Percentiles rank a stretch among this genome's conserved stretches.
Conservation (phyloP, 2,329 filamentous ascomycete species). For the Stachybotrys chartarum region DNA sequence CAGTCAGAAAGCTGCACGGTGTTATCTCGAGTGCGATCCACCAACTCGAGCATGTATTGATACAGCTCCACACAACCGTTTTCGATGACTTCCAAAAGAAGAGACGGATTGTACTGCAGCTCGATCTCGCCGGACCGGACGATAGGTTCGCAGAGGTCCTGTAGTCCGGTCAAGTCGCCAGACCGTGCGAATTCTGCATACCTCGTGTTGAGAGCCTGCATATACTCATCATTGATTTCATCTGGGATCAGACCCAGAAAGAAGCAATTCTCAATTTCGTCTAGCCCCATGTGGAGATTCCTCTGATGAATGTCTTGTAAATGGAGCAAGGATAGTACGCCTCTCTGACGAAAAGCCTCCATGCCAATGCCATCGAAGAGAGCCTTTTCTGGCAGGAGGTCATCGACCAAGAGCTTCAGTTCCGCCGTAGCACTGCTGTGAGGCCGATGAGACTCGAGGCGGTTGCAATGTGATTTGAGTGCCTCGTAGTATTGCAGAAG, state of each 20-base stretch:
- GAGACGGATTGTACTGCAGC: slow-evolving; percentile 11
- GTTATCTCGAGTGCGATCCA: slow-evolving; percentile 14
- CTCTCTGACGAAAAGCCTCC: slow-evolving; percentile 9
- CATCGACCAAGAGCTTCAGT: slow-evolving; percentile 16
- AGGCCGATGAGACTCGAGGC: slow-evolving; percentile 4
- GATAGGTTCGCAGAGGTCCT: slow-evolving; percentile 19
- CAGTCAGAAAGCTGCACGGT: slow-evolving; percentile 3
- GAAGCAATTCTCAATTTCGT: slow-evolving; percentile 19
- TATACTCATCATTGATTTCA: slow-evolving; percentile 6
- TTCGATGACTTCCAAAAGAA: slow-evolving; percentile 18
- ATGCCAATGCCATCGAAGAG: slow-evolving; percentile 18
- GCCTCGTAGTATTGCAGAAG: slow-evolving; percentile 15
- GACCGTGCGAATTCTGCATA: slow-evolving; percentile 15
- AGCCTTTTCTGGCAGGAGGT: slow-evolving; percentile 16
- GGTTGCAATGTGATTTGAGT: slow-evolving; percentile 11
- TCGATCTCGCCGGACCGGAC: slow-evolving; percentile 17
- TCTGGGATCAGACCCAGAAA: slow-evolving; percentile 14
- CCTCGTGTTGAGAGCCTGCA: slow-evolving; percentile 11
- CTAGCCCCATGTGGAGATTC: slow-evolving; percentile 15
- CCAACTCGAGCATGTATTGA: slow-evolving; percentile 17
- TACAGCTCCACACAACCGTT: slow-evolving; percentile 14
- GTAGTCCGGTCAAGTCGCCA: slow-evolving; percentile 14
- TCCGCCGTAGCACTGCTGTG: slow-evolving; percentile 12
- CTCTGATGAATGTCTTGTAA: slow-evolving; percentile 19
- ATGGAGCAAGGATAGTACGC: slow-evolving; percentile 11